Conservation (phyloP, 768 basidiomycete species). For the Fomitopsis serialis region DNA sequence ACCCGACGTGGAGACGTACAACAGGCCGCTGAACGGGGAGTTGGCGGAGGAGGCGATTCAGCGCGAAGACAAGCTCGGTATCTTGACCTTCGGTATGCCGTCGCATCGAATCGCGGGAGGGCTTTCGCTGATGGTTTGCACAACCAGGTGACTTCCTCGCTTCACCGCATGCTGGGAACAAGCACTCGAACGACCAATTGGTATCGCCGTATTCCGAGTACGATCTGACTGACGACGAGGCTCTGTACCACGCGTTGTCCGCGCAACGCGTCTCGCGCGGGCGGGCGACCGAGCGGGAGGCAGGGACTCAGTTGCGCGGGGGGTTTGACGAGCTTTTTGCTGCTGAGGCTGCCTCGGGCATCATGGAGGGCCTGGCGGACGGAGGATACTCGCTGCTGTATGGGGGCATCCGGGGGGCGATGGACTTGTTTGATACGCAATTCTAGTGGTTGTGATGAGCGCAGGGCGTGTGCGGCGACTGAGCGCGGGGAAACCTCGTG, state of each 20-base stretch:
- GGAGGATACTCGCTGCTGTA: constrained; percentile 14
- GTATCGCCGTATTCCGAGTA: constrained; percentile 31
- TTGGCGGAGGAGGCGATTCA: constrained; percentile 32
- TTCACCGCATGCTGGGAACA: constrained; percentile 6
- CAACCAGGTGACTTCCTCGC: not conserved
- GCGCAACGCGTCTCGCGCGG: constrained; percentile 18
- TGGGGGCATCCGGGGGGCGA: constrained; percentile 17
- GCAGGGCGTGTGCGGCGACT: not conserved
- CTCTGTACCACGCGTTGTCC: constrained; percentile 28
- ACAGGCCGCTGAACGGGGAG: constrained; percentile 14
- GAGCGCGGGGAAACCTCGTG: not conserved
- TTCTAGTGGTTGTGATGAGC: not conserved
- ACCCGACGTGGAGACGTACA: constrained; percentile 18
- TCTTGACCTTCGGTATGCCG: constrained; percentile 39
- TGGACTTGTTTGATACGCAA: constrained; percentile 11
- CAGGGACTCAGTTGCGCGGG: not conserved
- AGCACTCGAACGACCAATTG: constrained; percentile 17
- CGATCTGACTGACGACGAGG: constrained; percentile 33
- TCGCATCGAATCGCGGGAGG: not conserved
- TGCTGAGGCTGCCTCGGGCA: constrained; percentile 5
- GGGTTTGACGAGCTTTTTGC: constrained; percentile 12
- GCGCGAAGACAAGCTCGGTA: constrained; percentile 46
- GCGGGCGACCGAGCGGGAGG: not conserved
- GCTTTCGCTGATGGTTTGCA: not conserved
- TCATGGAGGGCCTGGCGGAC: constrained; percentile 10